A percentile compares a stretch with the other conserved stretches of the same genome.
Evolutionary conservation across 306 rosid species (phyloP).

Genomic region (Castanea crenata): DNA sequence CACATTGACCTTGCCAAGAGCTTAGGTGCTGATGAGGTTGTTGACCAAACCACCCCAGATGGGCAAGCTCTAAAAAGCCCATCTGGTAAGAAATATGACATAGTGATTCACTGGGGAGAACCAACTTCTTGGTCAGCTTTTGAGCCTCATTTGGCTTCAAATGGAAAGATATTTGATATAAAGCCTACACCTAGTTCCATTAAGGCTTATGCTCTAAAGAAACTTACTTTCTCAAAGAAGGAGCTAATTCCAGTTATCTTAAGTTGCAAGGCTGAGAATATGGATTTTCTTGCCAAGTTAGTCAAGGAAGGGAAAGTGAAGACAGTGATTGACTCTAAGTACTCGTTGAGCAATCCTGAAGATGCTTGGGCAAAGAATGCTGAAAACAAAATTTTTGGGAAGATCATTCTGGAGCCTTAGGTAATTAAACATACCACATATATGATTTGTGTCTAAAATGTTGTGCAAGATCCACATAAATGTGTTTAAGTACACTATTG

Average conservation of each 20-base stretch:
- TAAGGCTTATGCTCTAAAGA: slow-evolving; percentile 31
- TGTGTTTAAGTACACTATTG: too few species aligned
- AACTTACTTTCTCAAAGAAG: slow-evolving; percentile 63
- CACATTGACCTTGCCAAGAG: slow-evolving; percentile 55
- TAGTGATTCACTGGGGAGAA: slow-evolving; percentile 45
- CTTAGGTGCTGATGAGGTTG: slow-evolving; percentile 75
- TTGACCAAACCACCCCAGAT: slow-evolving; percentile 63
- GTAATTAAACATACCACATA: too few species aligned
- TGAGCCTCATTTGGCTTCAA: slow-evolving; percentile 42
- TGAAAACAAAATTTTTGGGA: slow-evolving; percentile 64
- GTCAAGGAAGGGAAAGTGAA: slow-evolving; percentile 62
- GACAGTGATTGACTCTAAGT: slow-evolving; percentile 44
- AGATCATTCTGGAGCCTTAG: slow-evolving; percentile 57
- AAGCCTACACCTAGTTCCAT: slow-evolving; percentile 34
- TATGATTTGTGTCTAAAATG: too few species aligned
- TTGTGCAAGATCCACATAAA: too few species aligned
- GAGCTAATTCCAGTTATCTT: slow-evolving; percentile 39
- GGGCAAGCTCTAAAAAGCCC: slow-evolving; percentile 61
- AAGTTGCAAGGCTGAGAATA: slow-evolving; percentile 36
- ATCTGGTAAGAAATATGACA: slow-evolving; percentile 62
- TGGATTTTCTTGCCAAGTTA: slow-evolving; percentile 41
- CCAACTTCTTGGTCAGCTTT: slow-evolving; percentile 68
- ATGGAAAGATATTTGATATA: slow-evolving; percentile 54
- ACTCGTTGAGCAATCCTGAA: slow-evolving; percentile 64
- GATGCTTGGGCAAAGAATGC: slow-evolving; percentile 80